Evolutionary conservation across 2,329 filamentous ascomycete genomes (phyloP).

Genomic region (Aureobasidium leucospermi): DNA sequence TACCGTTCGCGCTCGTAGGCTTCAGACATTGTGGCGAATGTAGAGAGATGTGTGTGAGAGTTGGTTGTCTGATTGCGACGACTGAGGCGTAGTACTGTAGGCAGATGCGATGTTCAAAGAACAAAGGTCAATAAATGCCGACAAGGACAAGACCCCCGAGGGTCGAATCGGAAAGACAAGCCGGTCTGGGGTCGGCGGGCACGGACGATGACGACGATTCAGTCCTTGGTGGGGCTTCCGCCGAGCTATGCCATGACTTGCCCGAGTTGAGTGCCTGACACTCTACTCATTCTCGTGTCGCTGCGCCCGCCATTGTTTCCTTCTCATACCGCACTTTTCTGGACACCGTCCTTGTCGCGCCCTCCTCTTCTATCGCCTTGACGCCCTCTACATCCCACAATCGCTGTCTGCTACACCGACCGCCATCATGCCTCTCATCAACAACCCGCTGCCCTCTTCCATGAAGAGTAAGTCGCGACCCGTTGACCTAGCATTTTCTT

Average conservation of each 20-base stretch:
- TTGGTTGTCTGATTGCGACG: background rate
- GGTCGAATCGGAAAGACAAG: background rate
- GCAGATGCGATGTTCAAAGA: background rate
- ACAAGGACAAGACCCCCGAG: background rate
- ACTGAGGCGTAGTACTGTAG: background rate
- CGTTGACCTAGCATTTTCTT: background rate
- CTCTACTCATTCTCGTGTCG: background rate
- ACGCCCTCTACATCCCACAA: background rate
- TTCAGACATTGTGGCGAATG: conserved; percentile 41
- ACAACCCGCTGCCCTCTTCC: conserved; percentile 47
- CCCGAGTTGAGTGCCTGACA: background rate
- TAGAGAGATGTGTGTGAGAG: background rate
- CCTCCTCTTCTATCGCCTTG: background rate
- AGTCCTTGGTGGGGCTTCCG: background rate
- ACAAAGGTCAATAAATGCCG: background rate
- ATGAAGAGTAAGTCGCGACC: conserved; percentile 41
- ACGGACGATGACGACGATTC: conserved; percentile 6
- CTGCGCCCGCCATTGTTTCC: background rate
- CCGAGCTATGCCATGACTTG: conserved; percentile 3
- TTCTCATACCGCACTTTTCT: background rate
- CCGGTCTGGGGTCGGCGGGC: conserved; percentile 1
- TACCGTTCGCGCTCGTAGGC: conserved; percentile 51
- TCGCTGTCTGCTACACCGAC: background rate
- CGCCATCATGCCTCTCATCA: conserved; percentile 40
- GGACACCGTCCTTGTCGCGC: background rate